Evolutionary conservation across 2,329 filamentous ascomycete genomes (phyloP).

Genomic region (Arthrobotrys iridis): DNA sequence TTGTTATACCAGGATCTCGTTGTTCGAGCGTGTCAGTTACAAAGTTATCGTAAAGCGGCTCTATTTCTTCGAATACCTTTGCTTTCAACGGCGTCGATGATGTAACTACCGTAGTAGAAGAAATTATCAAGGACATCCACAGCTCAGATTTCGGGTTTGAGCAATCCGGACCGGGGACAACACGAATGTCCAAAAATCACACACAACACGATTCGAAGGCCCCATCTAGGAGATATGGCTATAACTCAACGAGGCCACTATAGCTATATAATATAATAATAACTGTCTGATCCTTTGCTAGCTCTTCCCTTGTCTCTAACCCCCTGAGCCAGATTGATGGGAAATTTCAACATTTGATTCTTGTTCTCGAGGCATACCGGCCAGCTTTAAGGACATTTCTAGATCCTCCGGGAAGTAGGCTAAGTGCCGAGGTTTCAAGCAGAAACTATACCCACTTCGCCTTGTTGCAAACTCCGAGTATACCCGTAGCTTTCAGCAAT

Average conservation of each 20-base stretch:
- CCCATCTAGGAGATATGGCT: too few species aligned
- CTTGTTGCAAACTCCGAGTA: not conserved
- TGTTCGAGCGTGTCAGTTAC: constrained; percentile 4
- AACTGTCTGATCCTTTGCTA: too few species aligned
- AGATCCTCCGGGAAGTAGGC: too few species aligned
- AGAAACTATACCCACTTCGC: constrained; percentile 5
- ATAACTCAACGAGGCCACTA: not conserved
- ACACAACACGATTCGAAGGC: constrained; percentile 20
- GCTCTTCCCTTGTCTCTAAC: not conserved
- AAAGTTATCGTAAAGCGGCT: not conserved
- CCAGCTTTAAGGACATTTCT: not conserved
- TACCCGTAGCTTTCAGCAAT: constrained; percentile 31
- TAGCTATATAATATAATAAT: not conserved
- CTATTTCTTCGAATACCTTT: not conserved
- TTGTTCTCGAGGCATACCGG: not conserved
- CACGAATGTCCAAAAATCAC: constrained; percentile 11
- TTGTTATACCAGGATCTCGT: constrained; percentile 14
- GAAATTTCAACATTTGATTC: not conserved
- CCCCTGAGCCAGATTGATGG: too few species aligned
- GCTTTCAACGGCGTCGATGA: not conserved
- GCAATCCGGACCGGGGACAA: not conserved
- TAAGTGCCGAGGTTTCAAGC: too few species aligned
- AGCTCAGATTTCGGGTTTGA: not conserved
- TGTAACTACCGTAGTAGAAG: not conserved
- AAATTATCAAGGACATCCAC: not conserved